phyloP scores from a whole-genome alignment of 164 flowering plant species.

The Platanus orientalis region DNA sequence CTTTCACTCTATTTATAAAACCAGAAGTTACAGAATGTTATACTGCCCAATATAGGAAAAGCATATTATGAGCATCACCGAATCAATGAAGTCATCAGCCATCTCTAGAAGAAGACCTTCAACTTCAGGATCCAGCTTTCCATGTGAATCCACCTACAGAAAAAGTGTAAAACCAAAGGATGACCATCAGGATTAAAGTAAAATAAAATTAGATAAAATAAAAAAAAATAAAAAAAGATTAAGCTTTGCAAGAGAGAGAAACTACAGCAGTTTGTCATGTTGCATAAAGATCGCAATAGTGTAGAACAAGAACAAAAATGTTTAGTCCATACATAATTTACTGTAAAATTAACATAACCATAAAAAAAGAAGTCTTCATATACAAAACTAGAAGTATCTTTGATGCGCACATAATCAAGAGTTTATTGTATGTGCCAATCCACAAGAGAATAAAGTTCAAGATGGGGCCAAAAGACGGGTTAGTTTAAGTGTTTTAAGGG shows the following conservation, averaged over 20 bases:
- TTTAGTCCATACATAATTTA: background rate
- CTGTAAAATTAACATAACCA: background rate
- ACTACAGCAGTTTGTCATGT: background rate
- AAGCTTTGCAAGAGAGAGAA: background rate
- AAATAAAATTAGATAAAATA: background rate
- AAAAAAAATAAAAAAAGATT: background rate
- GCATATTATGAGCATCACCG: conserved; percentile 33
- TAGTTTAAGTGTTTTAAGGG: too few species aligned
- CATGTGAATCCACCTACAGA: conserved; percentile 71
- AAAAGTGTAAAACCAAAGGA: conserved; percentile 17
- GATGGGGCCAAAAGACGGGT: too few species aligned
- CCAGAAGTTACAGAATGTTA: conserved; percentile 2
- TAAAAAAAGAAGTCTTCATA: background rate
- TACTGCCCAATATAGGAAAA: conserved; percentile 14
- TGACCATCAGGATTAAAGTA: background rate
- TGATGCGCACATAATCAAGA: too few species aligned
- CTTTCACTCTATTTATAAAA: background rate
- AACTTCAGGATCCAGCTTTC: conserved; percentile 80
- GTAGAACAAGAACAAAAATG: background rate
- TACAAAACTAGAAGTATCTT: background rate
- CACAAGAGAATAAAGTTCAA: too few species aligned
- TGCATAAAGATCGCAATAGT: background rate
- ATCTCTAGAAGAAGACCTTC: conserved; percentile 84
- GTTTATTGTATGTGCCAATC: too few species aligned
- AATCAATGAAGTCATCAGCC: conserved; percentile 84